Conservation (phyloP, 2,329 filamentous ascomycete genomes). For the Grosmannia clavigera region DNA sequence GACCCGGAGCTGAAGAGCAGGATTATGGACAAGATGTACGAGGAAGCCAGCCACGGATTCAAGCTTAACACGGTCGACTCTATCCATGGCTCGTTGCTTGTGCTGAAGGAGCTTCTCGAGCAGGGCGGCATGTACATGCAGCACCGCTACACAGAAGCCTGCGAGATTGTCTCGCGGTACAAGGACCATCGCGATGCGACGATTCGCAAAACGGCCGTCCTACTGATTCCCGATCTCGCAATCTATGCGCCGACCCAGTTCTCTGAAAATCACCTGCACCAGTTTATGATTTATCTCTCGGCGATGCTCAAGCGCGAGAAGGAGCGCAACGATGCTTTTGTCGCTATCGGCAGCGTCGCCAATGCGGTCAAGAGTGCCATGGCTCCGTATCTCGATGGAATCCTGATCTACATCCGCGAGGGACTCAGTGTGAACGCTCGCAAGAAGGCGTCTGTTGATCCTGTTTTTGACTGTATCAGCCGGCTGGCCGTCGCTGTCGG, state of each 20-base stretch:
- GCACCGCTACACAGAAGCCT: slow-evolving; percentile 80
- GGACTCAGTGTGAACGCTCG: slow-evolving; percentile 71
- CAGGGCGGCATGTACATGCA: slow-evolving; percentile 99
- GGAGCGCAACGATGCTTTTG: slow-evolving; percentile 85
- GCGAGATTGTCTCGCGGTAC: slow-evolving; percentile 82
- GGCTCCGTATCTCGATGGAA: slow-evolving; percentile 86
- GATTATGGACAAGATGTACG: slow-evolving; percentile 86
- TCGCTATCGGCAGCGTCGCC: slow-evolving; percentile 91
- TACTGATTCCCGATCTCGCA: slow-evolving; percentile 83
- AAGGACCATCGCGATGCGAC: slow-evolving; percentile 85
- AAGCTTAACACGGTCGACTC: slow-evolving; percentile 71
- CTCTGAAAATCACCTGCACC: slow-evolving; percentile 73
- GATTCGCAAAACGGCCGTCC: slow-evolving; percentile 79
- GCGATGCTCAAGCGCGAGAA: slow-evolving; percentile 90
- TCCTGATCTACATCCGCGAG: slow-evolving; percentile 86
- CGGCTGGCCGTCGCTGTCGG: slow-evolving; percentile 90
- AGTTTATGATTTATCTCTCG: slow-evolving; percentile 94
- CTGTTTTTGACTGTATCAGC: slow-evolving; percentile 96
- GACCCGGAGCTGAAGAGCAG: slow-evolving; percentile 76
- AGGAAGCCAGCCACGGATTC: slow-evolving; percentile 70
- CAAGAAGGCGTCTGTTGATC: slow-evolving; percentile 52
- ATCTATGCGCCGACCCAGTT: slow-evolving; percentile 90
- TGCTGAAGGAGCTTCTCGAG: slow-evolving; percentile 81
- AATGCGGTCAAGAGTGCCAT: slow-evolving; percentile 94
- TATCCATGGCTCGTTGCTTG: slow-evolving; percentile 86